Conservation (phyloP, 768 basidiomycete genomes). For the Tylopilus intermedius region DNA sequence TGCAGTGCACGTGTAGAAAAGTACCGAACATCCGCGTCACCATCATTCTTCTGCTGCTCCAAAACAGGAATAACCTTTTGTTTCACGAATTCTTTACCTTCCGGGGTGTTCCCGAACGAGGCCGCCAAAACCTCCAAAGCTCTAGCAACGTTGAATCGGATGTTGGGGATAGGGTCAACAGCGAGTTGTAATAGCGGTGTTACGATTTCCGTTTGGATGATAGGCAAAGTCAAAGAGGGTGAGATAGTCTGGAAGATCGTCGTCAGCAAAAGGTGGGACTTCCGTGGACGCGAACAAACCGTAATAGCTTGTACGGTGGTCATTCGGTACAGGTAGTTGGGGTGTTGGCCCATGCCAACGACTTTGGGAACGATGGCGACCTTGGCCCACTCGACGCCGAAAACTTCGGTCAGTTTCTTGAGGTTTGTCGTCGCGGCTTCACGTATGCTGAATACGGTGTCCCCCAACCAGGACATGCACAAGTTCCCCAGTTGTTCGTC, state of each 20-base stretch:
- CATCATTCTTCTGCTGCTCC: constrained; percentile 81
- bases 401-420: constrained; percentile 95
- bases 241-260: constrained; percentile 74
- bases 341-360: constrained; percentile 93
- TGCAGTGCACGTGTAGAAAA: constrained; percentile 83
- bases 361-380: constrained; percentile 94
- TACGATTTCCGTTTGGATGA: constrained; percentile 79
- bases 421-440: constrained; percentile 97
- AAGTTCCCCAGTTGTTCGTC: constrained; percentile 95
- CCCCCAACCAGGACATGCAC: constrained; percentile 99
- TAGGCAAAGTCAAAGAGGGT: constrained; percentile 79
- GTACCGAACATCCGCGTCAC: constrained; percentile 60
- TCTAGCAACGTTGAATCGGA: constrained; percentile 98
- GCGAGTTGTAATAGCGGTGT: constrained; percentile 78
- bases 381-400: constrained; percentile 97
- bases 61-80: constrained; percentile 76
- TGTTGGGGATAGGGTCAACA: constrained; percentile 93
- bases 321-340: constrained; percentile 97
- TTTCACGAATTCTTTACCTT: constrained; percentile 72
- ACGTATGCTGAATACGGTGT: constrained; percentile 96
- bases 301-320: constrained; percentile 98
- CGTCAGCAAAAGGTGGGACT: constrained; percentile 3
- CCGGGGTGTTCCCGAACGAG: constrained; percentile 55
- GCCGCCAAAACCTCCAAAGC: constrained; percentile 83
- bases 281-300: constrained; percentile 42